Evolutionary conservation across 176 grass and related monocot species (phyloP).

Genomic region (Luzula sylvatica): DNA sequence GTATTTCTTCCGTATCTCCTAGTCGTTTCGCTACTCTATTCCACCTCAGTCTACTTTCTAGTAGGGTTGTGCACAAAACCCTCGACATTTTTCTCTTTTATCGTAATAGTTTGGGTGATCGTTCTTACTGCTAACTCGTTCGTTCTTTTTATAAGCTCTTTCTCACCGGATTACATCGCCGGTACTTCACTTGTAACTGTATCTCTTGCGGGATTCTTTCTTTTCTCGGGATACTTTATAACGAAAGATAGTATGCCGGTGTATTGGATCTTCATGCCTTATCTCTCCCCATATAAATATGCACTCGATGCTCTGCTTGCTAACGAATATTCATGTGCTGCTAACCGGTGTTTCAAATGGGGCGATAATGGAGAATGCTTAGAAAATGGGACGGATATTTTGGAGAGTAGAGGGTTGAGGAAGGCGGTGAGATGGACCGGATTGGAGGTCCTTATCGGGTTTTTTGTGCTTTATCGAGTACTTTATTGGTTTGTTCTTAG

Average conservation of each 20-base stretch:
- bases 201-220: slow-evolving; percentile 76
- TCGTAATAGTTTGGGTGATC: slow-evolving; percentile 64
- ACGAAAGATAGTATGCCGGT: slow-evolving; percentile 71
- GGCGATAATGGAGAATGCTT: slow-evolving; percentile 34
- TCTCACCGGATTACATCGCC: slow-evolving; percentile 89
- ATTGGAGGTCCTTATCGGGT: slow-evolving; percentile 72
- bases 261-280: slow-evolving; percentile 94
- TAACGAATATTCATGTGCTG: slow-evolving; percentile 75
- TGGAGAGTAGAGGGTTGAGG: slow-evolving; percentile 40
- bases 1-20: slow-evolving; percentile 93
- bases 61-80: slow-evolving; percentile 58
- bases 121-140: slow-evolving; percentile 85
- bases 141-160: slow-evolving; percentile 70
- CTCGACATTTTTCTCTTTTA: slow-evolving; percentile 54
- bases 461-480: slow-evolving; percentile 85
- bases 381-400: slow-evolving; percentile 50
- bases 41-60: slow-evolving; percentile 69
- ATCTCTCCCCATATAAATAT: slow-evolving; percentile 89
- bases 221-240: slow-evolving; percentile 97
- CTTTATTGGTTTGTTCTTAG: slow-evolving; percentile 91
- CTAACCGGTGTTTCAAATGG: slow-evolving; percentile 42
- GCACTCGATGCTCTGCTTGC: slow-evolving; percentile 78
- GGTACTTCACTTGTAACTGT: slow-evolving; percentile 76
- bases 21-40: slow-evolving; percentile 66
- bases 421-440: slow-evolving; percentile 58